Base-by-base conservation (phyloP, 495 filamentous ascomycete genomes). In the Xylaria cubensis region DNA sequence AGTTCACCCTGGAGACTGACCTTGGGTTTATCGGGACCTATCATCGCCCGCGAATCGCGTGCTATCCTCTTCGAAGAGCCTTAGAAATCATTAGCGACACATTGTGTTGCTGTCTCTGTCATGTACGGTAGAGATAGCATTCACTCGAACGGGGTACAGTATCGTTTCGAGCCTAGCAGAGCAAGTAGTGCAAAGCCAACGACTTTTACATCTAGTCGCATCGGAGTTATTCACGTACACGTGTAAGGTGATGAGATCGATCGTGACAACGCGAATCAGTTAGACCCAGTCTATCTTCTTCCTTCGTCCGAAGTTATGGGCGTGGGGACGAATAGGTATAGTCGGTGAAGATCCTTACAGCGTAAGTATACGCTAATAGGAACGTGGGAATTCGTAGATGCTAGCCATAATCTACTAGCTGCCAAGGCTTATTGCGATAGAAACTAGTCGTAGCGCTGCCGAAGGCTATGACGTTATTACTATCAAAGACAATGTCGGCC, bases 201-300 rank as follows among this genome's bases (percentile, higher is more conserved):
- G 26, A 1, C 34, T 3, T 65, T 48, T 19, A 50, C 32, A 50
- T 48, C 26, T 42, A 44, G 42, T 34, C 15, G 41, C 63, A 13
- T 10, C 42, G 42, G 63, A 65, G 32, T 26, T 65, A 44, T 64
- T 41, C 62, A 46, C 41, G 39, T 48, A 48, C 63, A 65, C 63
- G 39, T 65, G 42, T 48, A 50, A 1, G 39, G 34, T 32, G 42
- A 63, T 39, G n/a, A 50, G 32, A 41, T 13, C 63, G 42, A 65
- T 65, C 39, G 19, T 34, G 63, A 50, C 63, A 32, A 34, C 21
- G 39, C 41, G 26, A 65, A 65, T 65, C 39, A 26, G 39, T n/a
- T 48, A 34, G 63, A 12, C 63, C 42, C 26, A 41, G 39, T 48
- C 34, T 19, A 19, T 48, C 36, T 34, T 19, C 8, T 29, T 65